Percentiles rank a stretch among this genome's conserved stretches.
These are phyloP conservation scores for Pleurozium schreberi DNA, from an alignment of 225 moss, liverwort and hornwort genomes.

Conservation along the genomic window DNA sequence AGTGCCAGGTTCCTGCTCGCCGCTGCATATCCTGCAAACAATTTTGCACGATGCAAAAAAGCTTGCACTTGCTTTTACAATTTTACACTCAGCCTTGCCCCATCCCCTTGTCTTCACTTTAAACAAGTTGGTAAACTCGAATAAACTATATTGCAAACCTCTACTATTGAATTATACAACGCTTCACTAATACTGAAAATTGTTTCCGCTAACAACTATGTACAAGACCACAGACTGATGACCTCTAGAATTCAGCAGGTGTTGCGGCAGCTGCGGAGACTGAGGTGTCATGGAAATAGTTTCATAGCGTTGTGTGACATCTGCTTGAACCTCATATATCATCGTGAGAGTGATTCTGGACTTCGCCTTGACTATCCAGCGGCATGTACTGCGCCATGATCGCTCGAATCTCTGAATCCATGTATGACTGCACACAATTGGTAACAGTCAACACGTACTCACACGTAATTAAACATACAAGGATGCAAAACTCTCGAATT, in stretches of 20 bases:
- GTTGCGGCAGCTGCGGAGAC: not conserved
- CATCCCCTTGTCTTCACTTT: not conserved
- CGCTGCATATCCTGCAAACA: too few relatives aligned
- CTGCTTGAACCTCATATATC: not conserved
- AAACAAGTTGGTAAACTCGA: not conserved
- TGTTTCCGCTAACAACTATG: not conserved
- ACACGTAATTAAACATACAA: not conserved
- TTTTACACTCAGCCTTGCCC: too few relatives aligned
- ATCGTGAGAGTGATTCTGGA: constrained; percentile 11
- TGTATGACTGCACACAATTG: constrained; percentile 23
- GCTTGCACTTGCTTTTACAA: too few relatives aligned
- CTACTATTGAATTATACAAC: not conserved
- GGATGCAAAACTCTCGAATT: not conserved
- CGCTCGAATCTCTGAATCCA: constrained; percentile 36
- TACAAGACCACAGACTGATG: not conserved
- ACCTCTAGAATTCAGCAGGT: not conserved
- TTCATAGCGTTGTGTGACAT: not conserved
- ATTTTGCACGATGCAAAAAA: too few relatives aligned
- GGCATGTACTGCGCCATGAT: constrained; percentile 38
- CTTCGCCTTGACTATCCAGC: constrained; percentile 21
- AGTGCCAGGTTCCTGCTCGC: too few relatives aligned
- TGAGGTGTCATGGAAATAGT: not conserved
- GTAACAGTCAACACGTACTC: not conserved
- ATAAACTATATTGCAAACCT: too few relatives aligned
- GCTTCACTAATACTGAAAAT: not conserved